These are phyloP conservation scores for Jimgerdemannia flammicorona DNA, from an alignment of 192 early-diverging fungal species.

Conservation along the genomic window DNA sequence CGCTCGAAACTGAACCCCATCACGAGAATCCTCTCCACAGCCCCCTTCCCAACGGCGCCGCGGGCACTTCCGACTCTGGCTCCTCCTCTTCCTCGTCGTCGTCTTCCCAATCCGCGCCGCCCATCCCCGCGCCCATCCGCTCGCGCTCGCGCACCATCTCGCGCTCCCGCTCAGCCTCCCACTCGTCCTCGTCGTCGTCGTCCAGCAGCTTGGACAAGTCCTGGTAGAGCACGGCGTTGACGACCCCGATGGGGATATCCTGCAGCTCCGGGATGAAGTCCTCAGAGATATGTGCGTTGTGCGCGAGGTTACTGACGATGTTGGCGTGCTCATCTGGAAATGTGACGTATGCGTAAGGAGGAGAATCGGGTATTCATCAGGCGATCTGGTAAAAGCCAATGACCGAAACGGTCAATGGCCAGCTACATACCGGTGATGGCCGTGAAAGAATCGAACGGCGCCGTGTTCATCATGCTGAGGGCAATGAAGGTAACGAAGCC, in stretches of 20 bases:
- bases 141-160: not conserved
- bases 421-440: slow-evolving; percentile 66
- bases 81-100: not conserved
- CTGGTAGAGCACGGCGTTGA: slow-evolving; percentile 63
- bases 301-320: slow-evolving; percentile 32
- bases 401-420: not conserved
- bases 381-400: not conserved
- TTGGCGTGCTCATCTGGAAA: slow-evolving; percentile 50
- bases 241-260: slow-evolving; percentile 66
- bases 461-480: slow-evolving; percentile 75
- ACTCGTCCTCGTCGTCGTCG: not conserved
- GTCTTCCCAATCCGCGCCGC: not conserved
- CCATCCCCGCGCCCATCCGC: not conserved
- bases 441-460: slow-evolving; percentile 64
- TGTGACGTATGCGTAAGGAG: slow-evolving; percentile 7
- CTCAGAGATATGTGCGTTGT: slow-evolving; percentile 34
- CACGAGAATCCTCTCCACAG: too few species aligned
- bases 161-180: not conserved
- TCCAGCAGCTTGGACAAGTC: not conserved
- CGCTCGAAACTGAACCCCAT: too few species aligned
- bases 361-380: not conserved
- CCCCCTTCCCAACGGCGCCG: too few species aligned
- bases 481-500: slow-evolving; percentile 72
- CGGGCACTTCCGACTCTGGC: too few species aligned
- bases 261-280: slow-evolving; percentile 59